Base-by-base conservation (phyloP, 148 eudicot species). In the Chenopodium formosanum region DNA sequence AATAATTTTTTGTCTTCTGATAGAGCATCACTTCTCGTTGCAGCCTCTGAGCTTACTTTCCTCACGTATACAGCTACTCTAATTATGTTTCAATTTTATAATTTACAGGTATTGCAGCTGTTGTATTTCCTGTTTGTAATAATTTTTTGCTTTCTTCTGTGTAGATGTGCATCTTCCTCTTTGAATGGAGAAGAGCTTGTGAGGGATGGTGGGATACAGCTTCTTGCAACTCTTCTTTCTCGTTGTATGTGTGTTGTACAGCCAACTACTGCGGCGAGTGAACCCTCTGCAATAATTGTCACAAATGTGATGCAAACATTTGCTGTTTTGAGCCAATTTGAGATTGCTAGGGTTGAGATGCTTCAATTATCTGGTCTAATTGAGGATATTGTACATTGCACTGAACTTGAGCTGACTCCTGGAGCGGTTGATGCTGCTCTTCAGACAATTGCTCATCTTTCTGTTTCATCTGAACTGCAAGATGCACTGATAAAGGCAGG, bases 121-220 rank as follows among this genome's bases (percentile, higher is more conserved):
- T 16, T 78, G 37, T 73, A 34, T 27, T 60, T 44, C 80, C 83
- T 73, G 13, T 9, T 25, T 77, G 52, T n/a, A 71, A 29, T 67
- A 73, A 81, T 73, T 48, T 46, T 29, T 64, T 13, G 11, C 60
- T 4, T 56, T 22, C 52, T 69, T 64, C 32, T 81, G 75, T 83
- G 75, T 78, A 96, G 99, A 84, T 96, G 99, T 84, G 99, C 90
- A 77, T 94, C 99, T 83, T 96, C 99, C 82, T 88, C 94, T 69
- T 77, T 96, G 58, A 96, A 96, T 87, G 99, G 99, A 80, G 99
- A 96, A 89, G 99, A 96, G 88, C 97, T 96, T 85, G 99, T 94
- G 79, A 91, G 99, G 87, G 99, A 94, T 89, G 94, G 92, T 70
- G 99, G 99, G 66, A 86, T 96, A 88, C 94, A 94, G 81, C 95